Evolutionary conservation across 2,329 filamentous ascomycete species (phyloP).

Genomic region (Ophiostoma sp.): DNA sequence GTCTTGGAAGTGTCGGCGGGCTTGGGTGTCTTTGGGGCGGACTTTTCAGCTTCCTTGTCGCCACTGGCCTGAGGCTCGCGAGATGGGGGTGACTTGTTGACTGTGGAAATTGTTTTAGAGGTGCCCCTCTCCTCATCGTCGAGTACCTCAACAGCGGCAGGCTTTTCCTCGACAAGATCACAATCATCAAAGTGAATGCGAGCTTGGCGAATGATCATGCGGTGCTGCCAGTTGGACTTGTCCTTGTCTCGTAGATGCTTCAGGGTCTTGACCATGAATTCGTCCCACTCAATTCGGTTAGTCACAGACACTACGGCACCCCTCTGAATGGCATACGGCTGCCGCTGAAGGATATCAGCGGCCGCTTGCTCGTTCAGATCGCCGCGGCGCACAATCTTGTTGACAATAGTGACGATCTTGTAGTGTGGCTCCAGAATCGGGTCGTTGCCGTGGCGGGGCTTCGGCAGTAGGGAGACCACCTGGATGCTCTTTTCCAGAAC

Average conservation of each 20-base stretch:
- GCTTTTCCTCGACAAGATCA: constrained; percentile 18
- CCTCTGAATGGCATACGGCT: constrained; percentile 49
- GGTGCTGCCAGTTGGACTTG: constrained; percentile 93
- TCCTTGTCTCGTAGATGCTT: constrained; percentile 61
- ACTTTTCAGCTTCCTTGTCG: background rate
- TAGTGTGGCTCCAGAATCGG: constrained; percentile 88
- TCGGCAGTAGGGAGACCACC: constrained; percentile 48
- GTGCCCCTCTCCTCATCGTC: background rate
- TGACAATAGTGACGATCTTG: constrained; percentile 74
- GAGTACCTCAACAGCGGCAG: constrained; percentile 6
- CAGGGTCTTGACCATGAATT: constrained; percentile 49
- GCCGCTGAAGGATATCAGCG: constrained; percentile 49
- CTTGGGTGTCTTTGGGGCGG: background rate
- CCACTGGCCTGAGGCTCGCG: background rate
- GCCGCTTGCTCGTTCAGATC: constrained; percentile 47
- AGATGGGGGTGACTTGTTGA: background rate
- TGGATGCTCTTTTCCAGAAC: constrained; percentile 49
- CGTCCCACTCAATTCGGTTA: constrained; percentile 58
- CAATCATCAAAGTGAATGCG: constrained; percentile 45
- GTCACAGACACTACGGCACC: constrained; percentile 47
- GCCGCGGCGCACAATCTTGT: constrained; percentile 66
- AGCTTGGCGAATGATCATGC: constrained; percentile 73
- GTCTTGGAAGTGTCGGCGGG: background rate
- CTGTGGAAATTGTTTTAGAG: background rate
- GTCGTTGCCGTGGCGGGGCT: constrained; percentile 57